These are phyloP conservation scores for Nephromyces sp. DNA, from an alignment of 169 alveolate genomes.

Conservation along the genomic window DNA sequence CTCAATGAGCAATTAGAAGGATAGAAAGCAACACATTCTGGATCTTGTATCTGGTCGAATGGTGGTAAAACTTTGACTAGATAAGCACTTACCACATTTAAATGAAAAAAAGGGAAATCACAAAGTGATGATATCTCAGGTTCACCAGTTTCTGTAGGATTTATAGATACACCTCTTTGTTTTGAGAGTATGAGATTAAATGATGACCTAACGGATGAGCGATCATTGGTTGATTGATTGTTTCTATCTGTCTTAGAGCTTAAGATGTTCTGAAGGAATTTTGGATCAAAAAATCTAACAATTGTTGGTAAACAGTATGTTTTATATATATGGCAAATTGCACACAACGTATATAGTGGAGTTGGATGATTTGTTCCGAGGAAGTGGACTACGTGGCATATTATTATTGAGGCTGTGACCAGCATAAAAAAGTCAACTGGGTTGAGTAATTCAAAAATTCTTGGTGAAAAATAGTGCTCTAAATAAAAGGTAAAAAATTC, in stretches of 20 bases:
- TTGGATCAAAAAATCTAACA: not conserved
- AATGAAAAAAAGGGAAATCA: not conserved
- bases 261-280: not conserved
- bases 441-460: not conserved
- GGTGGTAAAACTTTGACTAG: too few relatives aligned
- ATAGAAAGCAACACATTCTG: not conserved
- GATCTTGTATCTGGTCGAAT: not conserved
- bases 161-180: too few relatives aligned
- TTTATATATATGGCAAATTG: not conserved
- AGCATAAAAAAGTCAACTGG: not conserved
- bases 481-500: not conserved
- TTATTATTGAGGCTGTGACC: not conserved
- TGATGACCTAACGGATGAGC: not conserved
- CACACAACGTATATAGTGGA: not conserved
- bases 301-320: not conserved
- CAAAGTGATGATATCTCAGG: not conserved
- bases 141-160: too few relatives aligned
- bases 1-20: not conserved
- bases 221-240: not conserved
- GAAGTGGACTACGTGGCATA: not conserved
- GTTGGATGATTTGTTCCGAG: not conserved
- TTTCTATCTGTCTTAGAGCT: not conserved
- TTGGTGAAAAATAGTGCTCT: not conserved
- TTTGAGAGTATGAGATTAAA: too few relatives aligned
- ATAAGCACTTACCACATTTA: not conserved